Evolutionary conservation across 805 yeast species (phyloP), one percentile per base, ranked within the genome.

Genomic region (Yarrowia phangngaensis): DNA sequence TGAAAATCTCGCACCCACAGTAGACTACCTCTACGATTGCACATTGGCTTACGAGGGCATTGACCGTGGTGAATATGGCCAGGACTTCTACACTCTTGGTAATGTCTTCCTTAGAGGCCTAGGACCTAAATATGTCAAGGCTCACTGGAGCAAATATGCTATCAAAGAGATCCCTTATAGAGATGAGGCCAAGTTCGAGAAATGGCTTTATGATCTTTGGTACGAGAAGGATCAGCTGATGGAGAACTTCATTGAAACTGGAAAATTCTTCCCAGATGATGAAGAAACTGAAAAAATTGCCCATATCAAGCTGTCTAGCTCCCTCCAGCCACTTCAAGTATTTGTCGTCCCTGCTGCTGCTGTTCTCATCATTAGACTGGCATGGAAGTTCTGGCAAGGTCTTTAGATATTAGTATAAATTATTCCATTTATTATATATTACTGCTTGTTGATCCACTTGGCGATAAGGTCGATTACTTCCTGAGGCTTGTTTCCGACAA

Each of bases 41-140:
- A 86, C 98, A 0, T 72, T 86, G 31, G 96, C 82, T 0, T 92
- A 88, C 64, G 72, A 81, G 4, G 95, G 88, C 9, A 78, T 85
- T 3, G 64, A 66, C 11, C 60, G 58, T n/a, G 66, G 59, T 26
- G 80, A 79, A 52, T 82, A 74, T 60, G 95, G 95, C 2, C 96
- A 92, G 63, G 82, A 80, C 55, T 71, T 73, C 24, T 92, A 75
- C 63, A 77, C 87, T 1, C 69, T 92, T 49, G 70, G 72, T 49
- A 70, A 73, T 22, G 75, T 81, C 29, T 87, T 80, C 59, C 59
- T 87, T 6, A 67, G 70, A 43, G 95, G 96, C 1, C 67, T 72
- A 50, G 83, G 86, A 19, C 97, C 98, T 0, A 66, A 70, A 33
- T 55, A 67, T 6, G 79, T 88, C 6, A 77, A 77, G 58, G 74